phyloP scores from a whole-genome alignment of 192 early-diverging fungal species.

The Kappamyces sp. region DNA sequence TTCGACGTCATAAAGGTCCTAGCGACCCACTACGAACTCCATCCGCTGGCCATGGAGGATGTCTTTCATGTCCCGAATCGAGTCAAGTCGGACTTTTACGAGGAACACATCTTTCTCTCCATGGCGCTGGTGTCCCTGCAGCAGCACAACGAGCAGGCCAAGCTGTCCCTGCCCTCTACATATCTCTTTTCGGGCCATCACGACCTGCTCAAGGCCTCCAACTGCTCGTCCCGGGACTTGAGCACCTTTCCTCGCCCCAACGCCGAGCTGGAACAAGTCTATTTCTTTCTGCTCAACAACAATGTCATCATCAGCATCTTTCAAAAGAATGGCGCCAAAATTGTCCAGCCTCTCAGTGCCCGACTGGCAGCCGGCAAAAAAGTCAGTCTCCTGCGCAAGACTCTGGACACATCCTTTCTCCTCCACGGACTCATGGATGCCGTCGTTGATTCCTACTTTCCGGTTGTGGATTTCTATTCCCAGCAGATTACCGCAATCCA shows the following conservation, averaged over 20 bases:
- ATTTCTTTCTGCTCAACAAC: constrained; percentile 27
- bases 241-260: constrained; percentile 5
- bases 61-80: constrained; percentile 31
- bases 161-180: background rate
- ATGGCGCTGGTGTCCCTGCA: constrained; percentile 23
- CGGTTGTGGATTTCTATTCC: constrained; percentile 22
- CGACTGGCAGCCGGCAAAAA: constrained; percentile 16
- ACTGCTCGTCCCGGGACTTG: background rate
- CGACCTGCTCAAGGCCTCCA: background rate
- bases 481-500: constrained; percentile 18
- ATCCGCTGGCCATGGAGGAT: constrained; percentile 36
- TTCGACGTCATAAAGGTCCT: constrained; percentile 17
- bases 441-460: constrained; percentile 29
- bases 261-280: constrained; percentile 20
- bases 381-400: constrained; percentile 20
- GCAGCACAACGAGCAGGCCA: constrained; percentile 1
- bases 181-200: background rate
- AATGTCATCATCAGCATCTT: constrained; percentile 28
- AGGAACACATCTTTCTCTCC: constrained; percentile 27
- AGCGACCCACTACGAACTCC: constrained; percentile 11
- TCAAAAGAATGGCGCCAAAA: constrained; percentile 18
- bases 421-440: constrained; percentile 29
- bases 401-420: constrained; percentile 27
- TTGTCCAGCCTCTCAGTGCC: constrained; percentile 14
- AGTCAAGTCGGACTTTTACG: constrained; percentile 33